phyloP scores from a whole-genome alignment of 2,329 filamentous ascomycete species.

The Ophidiomyces ophidiicola region DNA sequence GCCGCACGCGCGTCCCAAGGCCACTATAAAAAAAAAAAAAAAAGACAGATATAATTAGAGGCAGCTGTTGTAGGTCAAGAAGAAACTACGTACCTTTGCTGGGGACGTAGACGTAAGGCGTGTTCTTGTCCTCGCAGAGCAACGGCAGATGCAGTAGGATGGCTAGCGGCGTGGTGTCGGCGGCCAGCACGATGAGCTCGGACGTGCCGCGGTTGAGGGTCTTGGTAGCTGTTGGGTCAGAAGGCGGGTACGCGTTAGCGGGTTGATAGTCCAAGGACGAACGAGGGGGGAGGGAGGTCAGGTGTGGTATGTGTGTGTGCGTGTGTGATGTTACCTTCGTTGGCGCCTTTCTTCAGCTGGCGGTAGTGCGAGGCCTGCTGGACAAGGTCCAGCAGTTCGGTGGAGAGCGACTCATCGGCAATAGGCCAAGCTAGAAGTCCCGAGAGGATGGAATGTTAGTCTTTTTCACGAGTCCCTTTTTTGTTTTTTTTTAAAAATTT shows the following conservation, averaged over 20 bases:
- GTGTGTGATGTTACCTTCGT: conserved; percentile 44
- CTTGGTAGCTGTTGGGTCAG: conserved; percentile 50
- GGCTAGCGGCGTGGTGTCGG: conserved; percentile 74
- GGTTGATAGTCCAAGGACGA: background rate
- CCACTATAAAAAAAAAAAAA: conserved; percentile 31
- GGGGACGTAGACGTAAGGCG: conserved; percentile 60
- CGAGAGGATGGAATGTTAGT: no score
- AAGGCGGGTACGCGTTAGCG: conserved; percentile 9
- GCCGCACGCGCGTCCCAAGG: conserved; percentile 78
- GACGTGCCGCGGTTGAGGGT: conserved; percentile 80
- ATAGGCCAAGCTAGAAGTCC: conserved; percentile 53
- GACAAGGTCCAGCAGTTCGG: conserved; percentile 71
- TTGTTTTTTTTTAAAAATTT: no score
- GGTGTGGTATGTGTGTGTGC: background rate
- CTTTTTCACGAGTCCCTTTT: no score
- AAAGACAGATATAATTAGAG: background rate
- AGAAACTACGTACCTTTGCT: conserved; percentile 46
- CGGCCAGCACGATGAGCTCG: conserved; percentile 79
- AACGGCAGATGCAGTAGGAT: conserved; percentile 85
- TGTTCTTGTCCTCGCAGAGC: conserved; percentile 65
- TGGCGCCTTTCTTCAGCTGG: conserved; percentile 81
- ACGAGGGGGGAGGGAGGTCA: background rate
- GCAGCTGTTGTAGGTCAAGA: background rate
- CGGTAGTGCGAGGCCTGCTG: conserved; percentile 53
- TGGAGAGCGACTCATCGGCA: conserved; percentile 60